Evolutionary conservation across 768 basidiomycete genomes (phyloP).

Genomic region (Calocera viscosa): DNA sequence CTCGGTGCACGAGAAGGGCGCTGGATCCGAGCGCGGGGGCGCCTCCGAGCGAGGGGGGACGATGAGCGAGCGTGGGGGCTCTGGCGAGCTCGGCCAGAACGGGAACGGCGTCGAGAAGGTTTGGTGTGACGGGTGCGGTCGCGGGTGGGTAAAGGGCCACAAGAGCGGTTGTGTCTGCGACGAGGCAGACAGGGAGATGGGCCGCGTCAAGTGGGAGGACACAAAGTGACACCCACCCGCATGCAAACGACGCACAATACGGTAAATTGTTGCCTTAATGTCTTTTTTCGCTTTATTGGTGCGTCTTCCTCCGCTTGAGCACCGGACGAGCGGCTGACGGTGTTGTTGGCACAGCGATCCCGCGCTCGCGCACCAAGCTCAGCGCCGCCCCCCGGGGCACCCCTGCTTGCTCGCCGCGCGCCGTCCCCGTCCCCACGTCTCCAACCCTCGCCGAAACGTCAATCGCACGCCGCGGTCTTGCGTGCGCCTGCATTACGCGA

Average conservation of each 20-base stretch:
- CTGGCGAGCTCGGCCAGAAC: background rate
- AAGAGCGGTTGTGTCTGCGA: constrained; percentile 12
- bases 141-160: constrained; percentile 34
- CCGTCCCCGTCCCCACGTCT: background rate
- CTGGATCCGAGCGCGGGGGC: constrained; percentile 20
- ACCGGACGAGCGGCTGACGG: background rate
- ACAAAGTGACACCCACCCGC: constrained; percentile 8
- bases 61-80: background rate
- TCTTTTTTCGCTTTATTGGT: background rate
- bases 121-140: constrained; percentile 68
- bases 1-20: constrained; percentile 67
- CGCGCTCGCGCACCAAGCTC: constrained; percentile 2
- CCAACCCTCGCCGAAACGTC: background rate
- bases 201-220: constrained; percentile 1
- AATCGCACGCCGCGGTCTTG: constrained; percentile 5
- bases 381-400: constrained; percentile 9
- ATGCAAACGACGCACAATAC: background rate
- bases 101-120: constrained; percentile 26
- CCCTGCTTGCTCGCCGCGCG: background rate
- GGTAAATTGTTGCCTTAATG: background rate
- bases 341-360: background rate
- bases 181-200: background rate
- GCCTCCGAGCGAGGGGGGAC: background rate
- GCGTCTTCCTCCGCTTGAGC: too few relatives aligned
- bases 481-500: background rate